Conservation (phyloP, 2,329 filamentous ascomycete genomes). For the Scedosporium apiospermum region DNA sequence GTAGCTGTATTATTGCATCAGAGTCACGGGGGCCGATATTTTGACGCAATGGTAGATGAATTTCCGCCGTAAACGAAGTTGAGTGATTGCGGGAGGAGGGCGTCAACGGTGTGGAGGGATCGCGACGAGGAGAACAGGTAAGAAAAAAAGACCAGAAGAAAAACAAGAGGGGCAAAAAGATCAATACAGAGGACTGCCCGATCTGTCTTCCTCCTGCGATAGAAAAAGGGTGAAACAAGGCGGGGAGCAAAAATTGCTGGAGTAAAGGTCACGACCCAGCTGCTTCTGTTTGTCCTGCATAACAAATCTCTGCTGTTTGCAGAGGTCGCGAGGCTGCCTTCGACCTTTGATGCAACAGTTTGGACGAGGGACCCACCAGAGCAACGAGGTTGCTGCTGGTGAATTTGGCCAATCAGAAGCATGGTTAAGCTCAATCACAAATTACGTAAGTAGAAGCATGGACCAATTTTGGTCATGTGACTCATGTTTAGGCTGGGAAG, state of each 20-base stretch:
- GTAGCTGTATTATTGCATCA: not conserved
- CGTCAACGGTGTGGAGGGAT: not conserved
- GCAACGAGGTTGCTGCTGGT: not conserved
- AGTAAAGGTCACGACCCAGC: not conserved
- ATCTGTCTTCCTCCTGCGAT: too few species aligned
- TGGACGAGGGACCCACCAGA: not conserved
- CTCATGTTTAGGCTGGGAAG: not conserved
- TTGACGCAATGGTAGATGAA: not conserved
- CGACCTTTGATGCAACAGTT: not conserved
- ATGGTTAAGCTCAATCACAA: not conserved
- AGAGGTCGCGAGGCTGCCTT: slow-evolving; percentile 3
- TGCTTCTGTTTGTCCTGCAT: not conserved
- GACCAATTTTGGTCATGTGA: not conserved
- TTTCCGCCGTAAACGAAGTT: not conserved
- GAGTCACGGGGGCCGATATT: not conserved
- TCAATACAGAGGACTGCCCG: too few species aligned
- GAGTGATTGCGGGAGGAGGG: not conserved
- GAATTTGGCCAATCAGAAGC: not conserved
- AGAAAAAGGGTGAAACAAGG: not conserved
- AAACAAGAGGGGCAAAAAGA: too few species aligned
- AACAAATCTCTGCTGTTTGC: slow-evolving; percentile 5
- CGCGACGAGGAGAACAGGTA: not conserved
- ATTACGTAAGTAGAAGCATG: not conserved
- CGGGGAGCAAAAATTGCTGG: not conserved
- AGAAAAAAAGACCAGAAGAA: too few species aligned